phyloP scores from a whole-genome alignment of 805 yeast genomes.

The Ogataea allantospora region DNA sequence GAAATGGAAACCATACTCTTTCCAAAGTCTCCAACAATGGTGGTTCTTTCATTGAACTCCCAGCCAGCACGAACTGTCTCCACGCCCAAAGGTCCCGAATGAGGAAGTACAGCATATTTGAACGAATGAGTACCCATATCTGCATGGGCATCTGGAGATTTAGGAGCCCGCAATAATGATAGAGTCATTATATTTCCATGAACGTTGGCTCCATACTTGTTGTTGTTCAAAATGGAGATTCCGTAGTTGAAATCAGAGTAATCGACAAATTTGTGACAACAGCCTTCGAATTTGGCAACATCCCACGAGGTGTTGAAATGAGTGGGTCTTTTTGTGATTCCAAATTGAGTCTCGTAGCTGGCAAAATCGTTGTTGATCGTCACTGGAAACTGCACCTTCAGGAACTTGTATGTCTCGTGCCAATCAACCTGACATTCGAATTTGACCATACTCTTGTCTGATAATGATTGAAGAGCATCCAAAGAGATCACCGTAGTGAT shows the following conservation, averaged over 20 bases:
- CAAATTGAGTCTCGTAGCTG: slow-evolving; percentile 91
- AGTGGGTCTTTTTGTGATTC: slow-evolving; percentile 87
- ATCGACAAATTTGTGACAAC: slow-evolving; percentile 92
- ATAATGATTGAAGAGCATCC: slow-evolving; percentile 46
- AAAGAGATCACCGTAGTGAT: slow-evolving; percentile 70
- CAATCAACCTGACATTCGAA: slow-evolving; percentile 69
- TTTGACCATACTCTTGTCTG: slow-evolving; percentile 41
- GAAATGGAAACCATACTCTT: slow-evolving; percentile 28
- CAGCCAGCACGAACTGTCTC: slow-evolving; percentile 73
- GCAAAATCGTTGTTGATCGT: slow-evolving; percentile 75
- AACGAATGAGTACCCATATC: slow-evolving; percentile 89
- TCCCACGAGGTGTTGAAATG: slow-evolving; percentile 97
- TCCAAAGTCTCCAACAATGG: slow-evolving; percentile 18
- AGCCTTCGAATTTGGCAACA: slow-evolving; percentile 92
- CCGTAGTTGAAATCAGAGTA: slow-evolving; percentile 85
- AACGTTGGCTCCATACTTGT: slow-evolving; percentile 88
- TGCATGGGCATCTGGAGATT: slow-evolving; percentile 91
- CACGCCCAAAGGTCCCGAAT: slow-evolving; percentile 59
- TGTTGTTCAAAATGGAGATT: slow-evolving; percentile 77
- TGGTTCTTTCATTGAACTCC: slow-evolving; percentile 65
- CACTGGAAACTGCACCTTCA: slow-evolving; percentile 94
- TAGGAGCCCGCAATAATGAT: slow-evolving; percentile 84
- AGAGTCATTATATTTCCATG: slow-evolving; percentile 92
- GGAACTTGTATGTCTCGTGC: slow-evolving; percentile 84
- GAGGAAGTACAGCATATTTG: slow-evolving; percentile 84